These are phyloP conservation scores for Microascus cirrosus DNA, from an alignment of 2,329 filamentous ascomycete genomes.

Conservation along the genomic window DNA sequence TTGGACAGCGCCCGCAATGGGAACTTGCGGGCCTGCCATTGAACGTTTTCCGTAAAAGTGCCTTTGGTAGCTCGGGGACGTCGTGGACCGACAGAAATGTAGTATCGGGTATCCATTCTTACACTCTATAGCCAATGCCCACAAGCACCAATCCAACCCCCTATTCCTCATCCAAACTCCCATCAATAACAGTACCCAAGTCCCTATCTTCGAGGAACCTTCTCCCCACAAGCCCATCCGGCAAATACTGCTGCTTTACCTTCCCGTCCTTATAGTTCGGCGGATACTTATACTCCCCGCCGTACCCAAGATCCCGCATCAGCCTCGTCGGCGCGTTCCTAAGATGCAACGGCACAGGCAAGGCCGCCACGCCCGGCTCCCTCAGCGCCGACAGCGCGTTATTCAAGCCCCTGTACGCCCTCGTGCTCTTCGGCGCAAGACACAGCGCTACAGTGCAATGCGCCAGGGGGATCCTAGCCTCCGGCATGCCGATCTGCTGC, in stretches of 20 bases:
- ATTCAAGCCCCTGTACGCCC: conserved; percentile 71
- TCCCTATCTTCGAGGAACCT: conserved; percentile 71
- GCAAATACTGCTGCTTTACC: conserved; percentile 85
- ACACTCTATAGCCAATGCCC: not conserved
- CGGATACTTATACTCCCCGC: conserved; percentile 91
- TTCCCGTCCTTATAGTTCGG: conserved; percentile 75
- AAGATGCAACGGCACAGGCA: conserved; percentile 79
- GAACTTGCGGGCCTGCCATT: too few relatives aligned
- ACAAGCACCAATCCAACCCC: not conserved
- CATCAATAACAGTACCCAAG: conserved; percentile 68
- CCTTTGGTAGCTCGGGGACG: not conserved
- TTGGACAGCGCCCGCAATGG: too few relatives aligned
- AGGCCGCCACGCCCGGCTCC: conserved; percentile 70
- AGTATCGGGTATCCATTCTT: not conserved
- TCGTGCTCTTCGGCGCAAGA: conserved; percentile 74
- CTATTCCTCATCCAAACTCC: conserved; percentile 34
- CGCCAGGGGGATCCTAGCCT: conserved; percentile 83
- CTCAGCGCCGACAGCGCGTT: conserved; percentile 69
- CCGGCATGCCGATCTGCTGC: conserved; percentile 90
- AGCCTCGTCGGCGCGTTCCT: conserved; percentile 84
- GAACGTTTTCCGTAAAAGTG: not conserved
- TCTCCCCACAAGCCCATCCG: conserved; percentile 58
- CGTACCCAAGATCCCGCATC: conserved; percentile 89
- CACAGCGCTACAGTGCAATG: conserved; percentile 77
- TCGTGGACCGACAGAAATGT: too few relatives aligned